Conservation (phyloP, 2,329 filamentous ascomycete genomes). For the Colletotrichum kahawae region DNA sequence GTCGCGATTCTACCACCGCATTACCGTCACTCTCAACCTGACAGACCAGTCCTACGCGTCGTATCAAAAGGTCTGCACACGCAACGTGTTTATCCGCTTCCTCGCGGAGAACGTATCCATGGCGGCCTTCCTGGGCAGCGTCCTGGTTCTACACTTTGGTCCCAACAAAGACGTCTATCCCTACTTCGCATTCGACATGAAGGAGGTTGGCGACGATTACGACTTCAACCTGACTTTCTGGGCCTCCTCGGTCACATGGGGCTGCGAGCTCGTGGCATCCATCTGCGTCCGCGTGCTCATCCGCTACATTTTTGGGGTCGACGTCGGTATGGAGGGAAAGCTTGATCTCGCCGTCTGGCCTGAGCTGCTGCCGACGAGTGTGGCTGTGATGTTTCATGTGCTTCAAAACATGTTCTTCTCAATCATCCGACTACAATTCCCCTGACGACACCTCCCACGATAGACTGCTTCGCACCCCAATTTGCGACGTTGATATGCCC, state of each 20-base stretch:
- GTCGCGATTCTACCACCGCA: constrained; percentile 61
- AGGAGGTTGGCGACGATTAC: constrained; percentile 48
- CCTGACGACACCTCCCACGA: not conserved
- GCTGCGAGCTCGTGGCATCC: constrained; percentile 67
- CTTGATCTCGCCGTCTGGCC: constrained; percentile 70
- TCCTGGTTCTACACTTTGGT: constrained; percentile 70
- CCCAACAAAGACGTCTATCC: constrained; percentile 72
- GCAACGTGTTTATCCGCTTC: constrained; percentile 72
- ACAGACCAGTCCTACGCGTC: constrained; percentile 65
- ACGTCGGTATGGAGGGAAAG: constrained; percentile 69
- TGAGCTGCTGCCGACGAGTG: constrained; percentile 69
- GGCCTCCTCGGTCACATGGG: constrained; percentile 69
- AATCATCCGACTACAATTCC: constrained; percentile 69
- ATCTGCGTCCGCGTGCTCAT: constrained; percentile 65
- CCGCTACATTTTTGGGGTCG: constrained; percentile 61
- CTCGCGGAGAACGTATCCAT: constrained; percentile 72
- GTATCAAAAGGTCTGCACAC: constrained; percentile 69
- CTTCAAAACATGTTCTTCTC: constrained; percentile 76
- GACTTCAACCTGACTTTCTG: constrained; percentile 69
- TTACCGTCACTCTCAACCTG: constrained; percentile 57
- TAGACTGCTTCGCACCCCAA: not conserved
- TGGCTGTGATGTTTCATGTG: constrained; percentile 71
- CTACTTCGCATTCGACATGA: constrained; percentile 69
- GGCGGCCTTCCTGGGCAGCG: constrained; percentile 70
- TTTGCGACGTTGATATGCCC: not conserved